Percentiles rank a stretch among this genome's conserved stretches.
phyloP scores from a whole-genome alignment of 495 filamentous ascomycete species.

The Rhypophila decipiens region DNA sequence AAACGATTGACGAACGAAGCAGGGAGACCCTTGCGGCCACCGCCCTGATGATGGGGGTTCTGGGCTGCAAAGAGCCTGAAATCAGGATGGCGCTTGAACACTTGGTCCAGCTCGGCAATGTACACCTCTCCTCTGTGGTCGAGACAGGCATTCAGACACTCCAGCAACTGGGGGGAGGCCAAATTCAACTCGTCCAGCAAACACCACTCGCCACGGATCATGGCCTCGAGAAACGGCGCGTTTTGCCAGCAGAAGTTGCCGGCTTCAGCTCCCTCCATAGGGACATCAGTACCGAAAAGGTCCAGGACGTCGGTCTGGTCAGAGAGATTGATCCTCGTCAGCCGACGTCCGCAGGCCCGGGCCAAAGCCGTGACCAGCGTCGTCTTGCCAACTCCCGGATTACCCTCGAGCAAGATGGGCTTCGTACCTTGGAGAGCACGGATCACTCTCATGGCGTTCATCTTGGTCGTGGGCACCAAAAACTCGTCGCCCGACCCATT shows the following conservation, averaged over 20 bases:
- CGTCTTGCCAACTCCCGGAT: conserved; percentile 95
- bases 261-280: conserved; percentile 78
- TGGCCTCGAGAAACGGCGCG: conserved; percentile 89
- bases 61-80: conserved; percentile 95
- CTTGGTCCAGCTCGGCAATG: conserved; percentile 87
- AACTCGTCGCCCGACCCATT: conserved; percentile 66
- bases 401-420: conserved; percentile 90
- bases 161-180: conserved; percentile 92
- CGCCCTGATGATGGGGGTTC: conserved; percentile 96
- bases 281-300: conserved; percentile 94
- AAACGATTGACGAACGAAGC: conserved; percentile 97
- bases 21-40: conserved; percentile 90
- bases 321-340: conserved; percentile 92
- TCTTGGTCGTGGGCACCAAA: conserved; percentile 78
- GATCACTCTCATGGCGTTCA: conserved; percentile 83
- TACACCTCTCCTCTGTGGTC: conserved; percentile 97
- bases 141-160: conserved; percentile 93
- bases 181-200: conserved; percentile 98
- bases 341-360: conserved; percentile 63
- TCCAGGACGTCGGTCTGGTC: conserved; percentile 98
- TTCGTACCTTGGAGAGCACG: conserved; percentile 85
- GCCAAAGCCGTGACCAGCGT: conserved; percentile 83
- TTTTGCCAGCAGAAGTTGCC: conserved; percentile 93
- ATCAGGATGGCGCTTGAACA: conserved; percentile 79
- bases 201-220: conserved; percentile 95